Conservation (phyloP, 257 asterid genomes). For the Solanum sejunctum region DNA sequence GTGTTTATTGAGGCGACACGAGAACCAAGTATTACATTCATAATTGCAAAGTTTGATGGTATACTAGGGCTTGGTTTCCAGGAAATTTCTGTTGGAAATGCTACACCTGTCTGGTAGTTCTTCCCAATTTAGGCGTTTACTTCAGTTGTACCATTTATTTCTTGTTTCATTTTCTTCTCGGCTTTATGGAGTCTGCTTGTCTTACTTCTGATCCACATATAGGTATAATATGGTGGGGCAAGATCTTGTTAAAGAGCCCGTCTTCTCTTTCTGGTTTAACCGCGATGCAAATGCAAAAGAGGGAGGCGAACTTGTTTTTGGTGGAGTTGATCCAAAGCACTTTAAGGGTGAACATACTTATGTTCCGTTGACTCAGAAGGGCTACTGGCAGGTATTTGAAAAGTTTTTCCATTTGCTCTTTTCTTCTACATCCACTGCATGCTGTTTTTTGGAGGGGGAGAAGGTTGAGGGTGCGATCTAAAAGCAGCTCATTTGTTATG, state of each 20-base stretch:
- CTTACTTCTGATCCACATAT: not conserved
- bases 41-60: conserved; percentile 79
- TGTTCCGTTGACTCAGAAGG: conserved; percentile 68
- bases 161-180: not conserved
- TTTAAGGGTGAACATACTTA: conserved; percentile 63
- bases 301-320: conserved; percentile 86
- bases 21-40: conserved; percentile 75
- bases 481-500: not conserved
- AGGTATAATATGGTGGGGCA: conserved; percentile 86
- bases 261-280: conserved; percentile 81
- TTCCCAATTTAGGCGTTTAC: not conserved
- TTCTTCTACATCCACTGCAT: not conserved
- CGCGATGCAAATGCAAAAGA: conserved; percentile 57
- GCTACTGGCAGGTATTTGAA: conserved; percentile 79
- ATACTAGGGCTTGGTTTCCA: conserved; percentile 93
- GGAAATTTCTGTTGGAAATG: conserved; percentile 74
- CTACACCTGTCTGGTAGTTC: conserved; percentile 75
- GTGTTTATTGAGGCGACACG: conserved; percentile 71
- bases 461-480: not conserved
- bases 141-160: not conserved
- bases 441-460: not conserved
- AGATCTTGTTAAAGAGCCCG: conserved; percentile 61
- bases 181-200: not conserved
- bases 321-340: conserved; percentile 72
- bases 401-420: not conserved